A percentile compares a stretch with the other conserved stretches of the same genome.
phyloP scores from a whole-genome alignment of 2,329 filamentous ascomycete species.

The Ascochyta clinopodiicola region DNA sequence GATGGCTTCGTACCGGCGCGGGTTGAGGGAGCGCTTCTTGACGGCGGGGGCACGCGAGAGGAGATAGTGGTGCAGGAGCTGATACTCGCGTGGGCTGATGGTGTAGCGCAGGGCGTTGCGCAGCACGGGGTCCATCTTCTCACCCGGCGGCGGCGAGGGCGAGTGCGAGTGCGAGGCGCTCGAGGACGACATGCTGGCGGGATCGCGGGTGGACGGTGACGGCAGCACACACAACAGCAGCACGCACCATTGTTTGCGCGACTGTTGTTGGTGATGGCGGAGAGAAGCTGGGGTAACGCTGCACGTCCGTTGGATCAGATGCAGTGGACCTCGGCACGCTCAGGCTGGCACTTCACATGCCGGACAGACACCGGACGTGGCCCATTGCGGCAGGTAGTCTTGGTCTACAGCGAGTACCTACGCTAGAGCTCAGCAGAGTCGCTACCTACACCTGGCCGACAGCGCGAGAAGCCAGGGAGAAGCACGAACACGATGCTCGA shows the following conservation, averaged over 20 bases:
- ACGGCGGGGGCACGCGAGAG: conserved; percentile 73
- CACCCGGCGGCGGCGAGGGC: conserved; percentile 35
- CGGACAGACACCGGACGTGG: not conserved
- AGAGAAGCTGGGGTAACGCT: conserved; percentile 23
- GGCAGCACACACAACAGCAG: conserved; percentile 13
- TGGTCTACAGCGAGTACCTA: not conserved
- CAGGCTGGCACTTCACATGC: conserved; percentile 12
- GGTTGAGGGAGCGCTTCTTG: conserved; percentile 60
- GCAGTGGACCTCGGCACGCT: conserved; percentile 10
- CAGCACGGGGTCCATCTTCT: conserved; percentile 70
- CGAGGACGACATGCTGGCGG: conserved; percentile 44
- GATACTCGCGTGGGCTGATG: conserved; percentile 82
- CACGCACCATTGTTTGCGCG: conserved; percentile 26
- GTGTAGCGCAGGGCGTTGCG: conserved; percentile 88
- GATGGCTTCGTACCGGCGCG: conserved; percentile 60
- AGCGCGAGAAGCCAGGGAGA: not conserved
- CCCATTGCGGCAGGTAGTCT: conserved; percentile 2
- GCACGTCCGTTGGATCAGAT: not conserved
- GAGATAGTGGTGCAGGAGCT: conserved; percentile 81
- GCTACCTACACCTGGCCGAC: not conserved
- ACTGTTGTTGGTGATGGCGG: conserved; percentile 14
- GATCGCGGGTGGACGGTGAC: conserved; percentile 14
- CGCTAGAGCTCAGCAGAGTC: not conserved
- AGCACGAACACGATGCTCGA: not conserved
- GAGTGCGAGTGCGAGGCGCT: conserved; percentile 36